phyloP scores from a whole-genome alignment of 1,139 yeast genomes.

The Debaryomyces subglobosus region DNA sequence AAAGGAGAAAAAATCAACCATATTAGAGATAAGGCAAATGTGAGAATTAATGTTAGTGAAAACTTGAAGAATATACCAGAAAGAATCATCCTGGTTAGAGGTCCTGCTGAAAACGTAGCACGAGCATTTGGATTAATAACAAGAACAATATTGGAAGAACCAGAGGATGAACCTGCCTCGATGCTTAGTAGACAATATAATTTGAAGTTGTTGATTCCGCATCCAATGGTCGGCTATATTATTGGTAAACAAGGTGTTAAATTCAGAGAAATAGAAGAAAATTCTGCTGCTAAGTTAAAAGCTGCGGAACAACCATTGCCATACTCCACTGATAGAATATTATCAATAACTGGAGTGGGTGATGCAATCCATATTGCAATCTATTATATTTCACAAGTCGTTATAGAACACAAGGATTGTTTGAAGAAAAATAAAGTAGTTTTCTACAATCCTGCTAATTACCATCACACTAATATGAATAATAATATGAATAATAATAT shows the following conservation, averaged over 20 bases:
- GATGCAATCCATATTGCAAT: slow-evolving; percentile 88
- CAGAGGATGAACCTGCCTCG: slow-evolving; percentile 64
- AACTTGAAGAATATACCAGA: slow-evolving; percentile 75
- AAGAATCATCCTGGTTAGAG: slow-evolving; percentile 75
- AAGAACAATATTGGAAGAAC: slow-evolving; percentile 68
- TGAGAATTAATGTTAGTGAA: slow-evolving; percentile 77
- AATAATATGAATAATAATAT: slow-evolving; percentile 21
- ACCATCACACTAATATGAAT: slow-evolving; percentile 28
- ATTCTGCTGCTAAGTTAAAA: slow-evolving; percentile 75
- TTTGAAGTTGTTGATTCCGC: slow-evolving; percentile 72
- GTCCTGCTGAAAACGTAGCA: slow-evolving; percentile 80
- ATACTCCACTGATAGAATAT: slow-evolving; percentile 75
- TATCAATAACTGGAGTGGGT: slow-evolving; percentile 77
- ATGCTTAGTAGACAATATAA: slow-evolving; percentile 57
- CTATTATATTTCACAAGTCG: slow-evolving; percentile 70
- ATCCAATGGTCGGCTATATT: slow-evolving; percentile 77
- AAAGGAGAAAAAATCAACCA: slow-evolving; percentile 73
- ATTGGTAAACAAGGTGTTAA: slow-evolving; percentile 80
- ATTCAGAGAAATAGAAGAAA: slow-evolving; percentile 81
- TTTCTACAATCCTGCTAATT: slow-evolving; percentile 67
- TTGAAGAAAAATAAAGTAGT: slow-evolving; percentile 55
- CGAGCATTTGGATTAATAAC: slow-evolving; percentile 78
- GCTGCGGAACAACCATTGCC: slow-evolving; percentile 81
- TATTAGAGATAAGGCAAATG: slow-evolving; percentile 65
- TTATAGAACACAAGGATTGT: slow-evolving; percentile 59